Evolutionary conservation across 495 filamentous ascomycete species (phyloP).

Genomic region (Talaromyces stipitatus): DNA sequence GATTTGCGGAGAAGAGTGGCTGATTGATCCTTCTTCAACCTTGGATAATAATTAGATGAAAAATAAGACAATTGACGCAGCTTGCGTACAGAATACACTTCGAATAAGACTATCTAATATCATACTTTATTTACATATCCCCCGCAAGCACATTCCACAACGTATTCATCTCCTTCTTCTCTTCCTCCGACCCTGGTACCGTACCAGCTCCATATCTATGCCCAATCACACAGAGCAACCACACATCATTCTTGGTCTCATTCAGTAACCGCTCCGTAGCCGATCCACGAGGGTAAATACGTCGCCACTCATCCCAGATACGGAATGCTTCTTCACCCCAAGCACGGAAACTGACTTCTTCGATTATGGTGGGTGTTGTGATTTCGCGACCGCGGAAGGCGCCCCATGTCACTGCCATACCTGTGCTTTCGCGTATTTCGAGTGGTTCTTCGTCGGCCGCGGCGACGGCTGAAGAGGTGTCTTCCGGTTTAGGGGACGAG

Average conservation of each 20-base stretch:
- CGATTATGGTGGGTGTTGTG: slow-evolving; percentile 94
- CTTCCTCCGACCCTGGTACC: slow-evolving; percentile 31
- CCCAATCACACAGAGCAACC: slow-evolving; percentile 88
- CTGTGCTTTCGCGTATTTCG: slow-evolving; percentile 39
- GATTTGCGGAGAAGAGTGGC: slow-evolving; percentile 50
- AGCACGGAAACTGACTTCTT: slow-evolving; percentile 87
- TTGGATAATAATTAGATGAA: background rate
- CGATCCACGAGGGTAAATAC: slow-evolving; percentile 65
- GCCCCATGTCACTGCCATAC: slow-evolving; percentile 97
- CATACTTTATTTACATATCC: slow-evolving; percentile 14
- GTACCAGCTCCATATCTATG: slow-evolving; percentile 60
- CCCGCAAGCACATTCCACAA: slow-evolving; percentile 36
- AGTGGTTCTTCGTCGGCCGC: slow-evolving; percentile 29
- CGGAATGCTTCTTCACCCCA: slow-evolving; percentile 96
- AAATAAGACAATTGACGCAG: background rate
- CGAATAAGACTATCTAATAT: background rate
- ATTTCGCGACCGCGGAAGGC: slow-evolving; percentile 96
- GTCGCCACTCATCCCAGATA: slow-evolving; percentile 91
- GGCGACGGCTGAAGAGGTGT: slow-evolving; percentile 15
- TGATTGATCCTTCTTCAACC: background rate
- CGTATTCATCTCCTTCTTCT: slow-evolving; percentile 35
- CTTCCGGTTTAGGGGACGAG: slow-evolving; percentile 7
- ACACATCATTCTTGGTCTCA: slow-evolving; percentile 56
- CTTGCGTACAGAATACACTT: background rate
- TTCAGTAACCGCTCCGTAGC: slow-evolving; percentile 63